Conservation (phyloP, 23 red algal species). For the Gracilariopsis chorda region DNA sequence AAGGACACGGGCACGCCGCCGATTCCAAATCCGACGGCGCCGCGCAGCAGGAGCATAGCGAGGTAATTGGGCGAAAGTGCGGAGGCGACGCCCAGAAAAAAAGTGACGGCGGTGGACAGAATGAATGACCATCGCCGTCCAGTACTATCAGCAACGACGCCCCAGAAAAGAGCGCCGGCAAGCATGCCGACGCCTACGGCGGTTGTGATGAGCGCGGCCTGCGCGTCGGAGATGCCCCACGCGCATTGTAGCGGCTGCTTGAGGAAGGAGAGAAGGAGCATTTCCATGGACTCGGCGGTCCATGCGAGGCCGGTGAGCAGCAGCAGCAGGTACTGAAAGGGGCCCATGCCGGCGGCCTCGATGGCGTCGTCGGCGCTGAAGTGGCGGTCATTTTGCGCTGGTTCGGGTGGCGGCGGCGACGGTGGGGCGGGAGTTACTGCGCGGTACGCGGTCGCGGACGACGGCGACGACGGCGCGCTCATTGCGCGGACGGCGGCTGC, state of each 20-base stretch:
- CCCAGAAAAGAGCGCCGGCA: conserved; percentile 29
- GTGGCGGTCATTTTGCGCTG: not conserved
- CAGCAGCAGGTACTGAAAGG: conserved; percentile 51
- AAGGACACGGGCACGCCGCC: conserved; percentile 65
- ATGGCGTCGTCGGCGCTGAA: conserved; percentile 55
- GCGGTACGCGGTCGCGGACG: not conserved
- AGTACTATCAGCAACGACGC: conserved; percentile 27
- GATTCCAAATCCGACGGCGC: conserved; percentile 60
- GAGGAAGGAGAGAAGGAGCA: conserved; percentile 64
- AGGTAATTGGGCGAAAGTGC: conserved; percentile 35
- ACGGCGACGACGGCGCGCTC: not conserved
- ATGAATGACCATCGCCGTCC: conserved; percentile 40
- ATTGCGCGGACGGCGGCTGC: too few species aligned
- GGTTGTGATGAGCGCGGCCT: conserved; percentile 51
- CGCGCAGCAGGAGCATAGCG: conserved; percentile 15
- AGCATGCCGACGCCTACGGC: conserved; percentile 53
- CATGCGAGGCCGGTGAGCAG: conserved; percentile 38
- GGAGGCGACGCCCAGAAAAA: conserved; percentile 29
- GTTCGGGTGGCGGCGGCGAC: not conserved
- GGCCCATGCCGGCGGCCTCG: conserved; percentile 34
- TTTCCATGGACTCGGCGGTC: conserved; percentile 75
- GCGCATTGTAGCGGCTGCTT: conserved; percentile 52
- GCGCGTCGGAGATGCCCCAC: conserved; percentile 48
- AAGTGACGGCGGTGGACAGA: conserved; percentile 35
- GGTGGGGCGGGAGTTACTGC: not conserved